Conservation (phyloP, 129 eudicot species). For the Saussurea involucrata region DNA sequence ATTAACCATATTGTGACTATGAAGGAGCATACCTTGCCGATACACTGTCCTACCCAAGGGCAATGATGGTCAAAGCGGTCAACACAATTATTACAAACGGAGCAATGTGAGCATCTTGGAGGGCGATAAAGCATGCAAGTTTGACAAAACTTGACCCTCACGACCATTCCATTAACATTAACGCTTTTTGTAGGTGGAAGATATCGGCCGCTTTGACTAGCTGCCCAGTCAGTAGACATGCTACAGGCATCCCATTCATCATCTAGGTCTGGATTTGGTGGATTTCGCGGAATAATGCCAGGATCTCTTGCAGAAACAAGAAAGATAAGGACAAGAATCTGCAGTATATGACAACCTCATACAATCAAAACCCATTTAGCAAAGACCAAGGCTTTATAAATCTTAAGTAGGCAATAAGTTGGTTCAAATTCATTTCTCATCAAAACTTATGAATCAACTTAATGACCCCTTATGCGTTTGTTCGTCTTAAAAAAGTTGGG, state of each 20-base stretch:
- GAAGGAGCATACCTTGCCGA: conserved; percentile 49
- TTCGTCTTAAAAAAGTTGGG: no score
- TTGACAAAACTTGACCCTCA: conserved; percentile 60
- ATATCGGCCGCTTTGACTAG: conserved; percentile 34
- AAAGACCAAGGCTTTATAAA: background rate
- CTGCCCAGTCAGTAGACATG: conserved; percentile 42
- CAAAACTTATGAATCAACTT: background rate
- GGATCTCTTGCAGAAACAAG: conserved; percentile 60
- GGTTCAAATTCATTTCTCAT: background rate
- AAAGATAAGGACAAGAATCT: conserved; percentile 51
- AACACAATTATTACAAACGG: conserved; percentile 67
- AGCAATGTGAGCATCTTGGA: conserved; percentile 76
- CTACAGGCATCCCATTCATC: conserved; percentile 52
- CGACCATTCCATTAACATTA: conserved; percentile 42
- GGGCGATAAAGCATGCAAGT: conserved; percentile 72
- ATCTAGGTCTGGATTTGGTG: conserved; percentile 40
- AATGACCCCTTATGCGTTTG: background rate
- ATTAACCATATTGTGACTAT: background rate
- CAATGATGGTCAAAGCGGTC: conserved; percentile 78
- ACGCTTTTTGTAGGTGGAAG: conserved; percentile 50
- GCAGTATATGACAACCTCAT: background rate
- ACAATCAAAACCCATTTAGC: background rate
- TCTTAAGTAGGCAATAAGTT: background rate
- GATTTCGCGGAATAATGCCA: conserved; percentile 54
- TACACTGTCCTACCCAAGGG: conserved; percentile 84